Evolutionary conservation across 1,284 basidiomycete genomes (phyloP), one percentile per base, ranked within the genome.

Genomic region (Ustilago sp.): DNA sequence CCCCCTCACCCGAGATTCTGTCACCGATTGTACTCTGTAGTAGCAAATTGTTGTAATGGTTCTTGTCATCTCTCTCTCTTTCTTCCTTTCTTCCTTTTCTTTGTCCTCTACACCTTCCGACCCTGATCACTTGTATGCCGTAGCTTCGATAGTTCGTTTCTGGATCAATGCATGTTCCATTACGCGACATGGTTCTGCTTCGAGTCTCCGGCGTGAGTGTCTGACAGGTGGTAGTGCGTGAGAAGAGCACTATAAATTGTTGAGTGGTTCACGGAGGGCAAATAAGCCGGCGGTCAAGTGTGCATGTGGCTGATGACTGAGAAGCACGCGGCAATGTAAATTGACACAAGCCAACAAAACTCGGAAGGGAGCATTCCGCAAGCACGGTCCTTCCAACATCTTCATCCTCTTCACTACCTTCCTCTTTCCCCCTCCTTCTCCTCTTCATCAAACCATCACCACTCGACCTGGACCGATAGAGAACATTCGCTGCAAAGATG

Each of bases 41-140:
- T 51, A 59, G 48, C 45, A 48, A 45, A 35, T 54, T 51, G 47
- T 59, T 59, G 58, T 59, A 59, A 59, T 59, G 58, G 58, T 59
- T 47, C 51, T 53, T 53, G 51, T n/a, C 19, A 28, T 45, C 43
- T 45, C 43, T 45, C 43, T 50, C 48, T 12, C 48, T 31, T n/a
- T n/a, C 48, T 19, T 32, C 28, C 28, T 32, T 13, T 11, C 48
- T 32, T 50, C 45, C 23, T 23, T 23, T 28, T 15, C 28, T 51
- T 28, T 51, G 48, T 53, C 34, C 35, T 36, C 51, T 53, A 53
- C 51, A 31, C 19, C 51, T 34, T 34, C 51, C 51, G 7, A 8
- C 6, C 19, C 48, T 11, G 7, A 28, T 12, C 8, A 32, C 48
- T 50, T 50, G 48, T 50, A 50, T 31, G 48, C 31, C 48, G 48